Conservation (phyloP, 495 filamentous ascomycete species). For the Aspergillus taichungensis region DNA sequence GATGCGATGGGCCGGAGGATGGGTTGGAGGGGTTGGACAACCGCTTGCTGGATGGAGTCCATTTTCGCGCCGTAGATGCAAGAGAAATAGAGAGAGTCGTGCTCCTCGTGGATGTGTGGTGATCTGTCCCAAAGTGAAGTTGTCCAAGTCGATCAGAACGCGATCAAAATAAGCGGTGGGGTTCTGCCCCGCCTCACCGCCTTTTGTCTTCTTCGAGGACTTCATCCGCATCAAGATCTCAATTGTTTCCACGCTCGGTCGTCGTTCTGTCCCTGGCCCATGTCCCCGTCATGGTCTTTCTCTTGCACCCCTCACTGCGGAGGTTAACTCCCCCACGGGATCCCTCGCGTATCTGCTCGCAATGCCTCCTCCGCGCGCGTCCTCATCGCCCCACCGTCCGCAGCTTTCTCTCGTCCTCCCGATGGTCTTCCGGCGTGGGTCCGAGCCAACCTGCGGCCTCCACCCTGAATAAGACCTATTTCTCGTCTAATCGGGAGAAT, state of each 20-base stretch:
- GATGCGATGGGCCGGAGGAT: conserved; percentile 67
- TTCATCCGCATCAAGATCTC: conserved; percentile 11
- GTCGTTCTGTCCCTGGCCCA: conserved; percentile 5
- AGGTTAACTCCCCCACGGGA: conserved; percentile 27
- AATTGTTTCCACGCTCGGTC: background rate
- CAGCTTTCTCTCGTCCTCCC: conserved; percentile 27
- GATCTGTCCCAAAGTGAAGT: too few species aligned
- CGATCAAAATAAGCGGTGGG: conserved; percentile 14
- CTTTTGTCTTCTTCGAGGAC: conserved; percentile 6
- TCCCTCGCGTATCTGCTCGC: conserved; percentile 21
- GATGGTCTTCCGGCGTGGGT: conserved; percentile 21
- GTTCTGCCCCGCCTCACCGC: conserved; percentile 9
- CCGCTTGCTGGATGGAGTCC: conserved; percentile 35
- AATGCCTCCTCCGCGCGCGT: conserved; percentile 21
- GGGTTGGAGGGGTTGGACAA: conserved; percentile 56
- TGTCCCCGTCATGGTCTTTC: conserved; percentile 33
- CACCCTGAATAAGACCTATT: conserved; percentile 31
- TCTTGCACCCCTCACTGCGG: conserved; percentile 29
- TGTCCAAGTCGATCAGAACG: too few species aligned
- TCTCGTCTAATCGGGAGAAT: conserved; percentile 27
- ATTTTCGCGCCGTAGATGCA: conserved; percentile 11
- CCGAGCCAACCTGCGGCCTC: conserved; percentile 18
- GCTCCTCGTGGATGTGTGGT: too few species aligned
- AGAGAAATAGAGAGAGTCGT: too few species aligned
- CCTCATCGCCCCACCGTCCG: conserved; percentile 14